Evolutionary conservation across 176 grass and related monocot species (phyloP), one percentile per base, ranked within the genome.

Genomic region (Paspalum notatum): DNA sequence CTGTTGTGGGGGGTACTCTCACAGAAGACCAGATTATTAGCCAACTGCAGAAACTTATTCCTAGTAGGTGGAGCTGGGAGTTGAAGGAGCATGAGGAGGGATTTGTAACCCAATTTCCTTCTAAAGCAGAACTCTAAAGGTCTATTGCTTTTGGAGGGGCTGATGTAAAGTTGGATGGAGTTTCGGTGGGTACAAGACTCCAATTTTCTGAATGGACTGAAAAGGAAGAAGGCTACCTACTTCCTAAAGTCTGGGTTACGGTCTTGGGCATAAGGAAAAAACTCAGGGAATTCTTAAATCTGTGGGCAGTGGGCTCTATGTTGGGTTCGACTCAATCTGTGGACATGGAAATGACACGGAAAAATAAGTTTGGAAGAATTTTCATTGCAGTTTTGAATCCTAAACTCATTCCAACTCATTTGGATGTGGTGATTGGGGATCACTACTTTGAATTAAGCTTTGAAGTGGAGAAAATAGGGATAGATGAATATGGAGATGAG

Each of bases 381-480:
- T 40, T 18, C 1, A 3, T 65, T 4, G 62, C 7, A 6, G 62
- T 65, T 0, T 9, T 65, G 0, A 7, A 65, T 3, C 62, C 62
- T 0, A 9, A 14, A 6, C 6, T 65, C 0, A 41, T 65, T 0
- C 62, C 62, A 1, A 2, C 26, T 4, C 0, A 41, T 0, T 1
- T 65, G 4, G 37, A 65, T 9, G 62, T 41, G 15, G 62, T 65
- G 0, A 41, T 65, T 3, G 62, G 37, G 5, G 62, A 65, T 18
- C 62, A 65, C 4, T 41, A 40, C 5, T 65, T 65, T 41, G 62
- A 65, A 6, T 14, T 65, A 0, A 18, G 20, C 0, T 41, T 58
- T 24, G 55, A 18, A 9, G 37, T 65, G 2, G 62, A 65, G 7
- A 16, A 6, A 2, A 1, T 18, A 6, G 62, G 27, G 2, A 6